Base-by-base conservation (phyloP, 345 rosid genomes). In the Lepidium didymum region DNA sequence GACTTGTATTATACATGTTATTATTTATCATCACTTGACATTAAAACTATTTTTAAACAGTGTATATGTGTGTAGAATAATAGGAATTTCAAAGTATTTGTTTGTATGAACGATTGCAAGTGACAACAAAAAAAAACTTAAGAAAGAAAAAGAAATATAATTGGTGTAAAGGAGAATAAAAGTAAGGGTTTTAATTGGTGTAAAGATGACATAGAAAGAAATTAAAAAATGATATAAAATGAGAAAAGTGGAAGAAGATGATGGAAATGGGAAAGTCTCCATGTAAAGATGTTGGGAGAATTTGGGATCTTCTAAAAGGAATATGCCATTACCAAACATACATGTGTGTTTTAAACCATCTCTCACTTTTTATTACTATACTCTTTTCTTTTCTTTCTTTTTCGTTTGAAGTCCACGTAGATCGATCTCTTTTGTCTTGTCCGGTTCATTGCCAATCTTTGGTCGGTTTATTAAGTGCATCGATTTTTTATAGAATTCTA, bases 281-380 rank as follows among this genome's bases (percentile, higher is more conserved):
- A 75, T 68, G 46, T 75, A 68, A 68, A 68, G 69, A 68, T 75
- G 78, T 41, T 62, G 57, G 68, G 74, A 56, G 74, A 75, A 68
- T 75, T 68, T 62, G 78, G 78, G 78, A 75, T 75, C 70, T 75
- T 75, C 54, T 5, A 37, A 74, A 73, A 29, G 70, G 78, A 75
- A 75, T 75, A 75, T 75, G 74, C 78, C 74, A 74, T 67, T 66
- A 56, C 77, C 72, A 73, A 58, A 72, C 64, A 40, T 40, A 69
- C 67, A 68, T 68, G 78, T 68, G 73, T 61, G 34, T 60, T 53
- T 43, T 14, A 25, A 52, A 60, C 49, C 68, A 67, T 44, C 43
- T 67, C 73, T 36, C 40, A 60, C 14, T 12, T 15, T 34, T 43
- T 58, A 66, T 16, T 58, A 35, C 56, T 63, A 47, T 46, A 64